A percentile compares a stretch with the other conserved stretches of the same genome.
These are phyloP conservation scores for Plasmodium ovale DNA, from an alignment of 169 alveolate genomes.

Conservation along the genomic window DNA sequence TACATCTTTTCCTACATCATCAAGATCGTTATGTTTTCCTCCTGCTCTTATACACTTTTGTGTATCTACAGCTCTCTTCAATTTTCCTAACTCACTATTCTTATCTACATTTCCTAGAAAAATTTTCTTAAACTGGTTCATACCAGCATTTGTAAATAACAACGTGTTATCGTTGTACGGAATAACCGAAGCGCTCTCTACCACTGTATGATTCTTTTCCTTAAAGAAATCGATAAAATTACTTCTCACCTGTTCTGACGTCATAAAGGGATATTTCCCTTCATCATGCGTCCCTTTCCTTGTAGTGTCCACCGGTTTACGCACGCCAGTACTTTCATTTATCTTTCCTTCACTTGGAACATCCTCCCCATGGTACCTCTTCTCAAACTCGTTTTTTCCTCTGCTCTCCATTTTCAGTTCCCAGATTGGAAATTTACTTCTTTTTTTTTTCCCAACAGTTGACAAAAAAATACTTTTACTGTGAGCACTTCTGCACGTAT, in stretches of 20 bases:
- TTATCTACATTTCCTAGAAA: slow-evolving; percentile 92
- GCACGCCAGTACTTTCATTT: not conserved
- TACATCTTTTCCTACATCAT: slow-evolving; percentile 96
- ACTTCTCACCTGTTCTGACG: slow-evolving; percentile 78
- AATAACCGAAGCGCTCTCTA: slow-evolving; percentile 88
- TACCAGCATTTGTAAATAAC: slow-evolving; percentile 95
- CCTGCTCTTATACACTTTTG: slow-evolving; percentile 97
- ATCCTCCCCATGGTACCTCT: not conserved
- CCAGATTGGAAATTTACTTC: too few relatives aligned
- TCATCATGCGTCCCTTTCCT: not conserved
- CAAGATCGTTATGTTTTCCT: slow-evolving; percentile 91
- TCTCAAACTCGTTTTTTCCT: too few relatives aligned
- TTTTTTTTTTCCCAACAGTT: too few relatives aligned
- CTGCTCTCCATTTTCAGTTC: too few relatives aligned
- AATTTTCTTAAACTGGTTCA: slow-evolving; percentile 94
- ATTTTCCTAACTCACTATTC: slow-evolving; percentile 90
- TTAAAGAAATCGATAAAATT: slow-evolving; percentile 87
- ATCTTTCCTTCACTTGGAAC: not conserved
- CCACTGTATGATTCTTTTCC: slow-evolving; percentile 79
- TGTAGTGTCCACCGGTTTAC: not conserved
- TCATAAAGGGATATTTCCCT: slow-evolving; percentile 1
- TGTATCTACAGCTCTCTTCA: slow-evolving; percentile 93
- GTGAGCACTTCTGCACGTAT: too few relatives aligned
- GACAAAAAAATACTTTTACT: too few relatives aligned
- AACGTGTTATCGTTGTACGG: slow-evolving; percentile 95